phyloP scores from a whole-genome alignment of 352 stramenopile genomes.

The Phytopythium chamaehyphon region DNA sequence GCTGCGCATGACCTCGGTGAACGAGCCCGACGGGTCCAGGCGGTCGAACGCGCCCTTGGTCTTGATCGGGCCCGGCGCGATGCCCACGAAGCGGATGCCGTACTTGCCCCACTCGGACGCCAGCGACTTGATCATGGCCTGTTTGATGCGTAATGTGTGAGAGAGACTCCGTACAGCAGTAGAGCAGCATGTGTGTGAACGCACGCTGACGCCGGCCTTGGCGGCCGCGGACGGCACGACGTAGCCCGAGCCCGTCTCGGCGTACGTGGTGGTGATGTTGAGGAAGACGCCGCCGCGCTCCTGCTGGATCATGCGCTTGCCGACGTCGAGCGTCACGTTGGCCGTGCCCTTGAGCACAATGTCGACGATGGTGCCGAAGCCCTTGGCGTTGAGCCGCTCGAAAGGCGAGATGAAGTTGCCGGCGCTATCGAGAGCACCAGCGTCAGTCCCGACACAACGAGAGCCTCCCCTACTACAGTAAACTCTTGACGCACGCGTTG shows the following conservation, averaged over 20 bases:
- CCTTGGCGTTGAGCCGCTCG: slow-evolving; percentile 90
- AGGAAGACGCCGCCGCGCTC: slow-evolving; percentile 88
- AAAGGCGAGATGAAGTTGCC: slow-evolving; percentile 95
- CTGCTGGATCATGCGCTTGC: slow-evolving; percentile 76
- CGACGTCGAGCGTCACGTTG: slow-evolving; percentile 79
- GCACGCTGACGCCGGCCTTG: slow-evolving; percentile 91
- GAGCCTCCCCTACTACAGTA: too few species aligned
- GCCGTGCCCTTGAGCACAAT: slow-evolving; percentile 90
- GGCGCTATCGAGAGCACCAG: slow-evolving; percentile 40
- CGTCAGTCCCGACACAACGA: too few species aligned
- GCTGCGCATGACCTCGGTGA: slow-evolving; percentile 55
- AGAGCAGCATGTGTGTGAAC: slow-evolving; percentile 16
- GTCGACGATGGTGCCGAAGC: slow-evolving; percentile 96
- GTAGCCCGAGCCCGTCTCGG: slow-evolving; percentile 92
- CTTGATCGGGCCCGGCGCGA: slow-evolving; percentile 95
- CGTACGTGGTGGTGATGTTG: slow-evolving; percentile 96
- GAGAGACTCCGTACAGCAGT: slow-evolving; percentile 7
- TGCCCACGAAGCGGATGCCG: slow-evolving; percentile 94
- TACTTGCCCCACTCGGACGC: slow-evolving; percentile 96
- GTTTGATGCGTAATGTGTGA: slow-evolving; percentile 7
- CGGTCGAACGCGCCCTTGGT: slow-evolving; percentile 80
- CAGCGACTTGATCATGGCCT: slow-evolving; percentile 95
- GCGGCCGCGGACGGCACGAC: slow-evolving; percentile 94
- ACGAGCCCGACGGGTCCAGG: slow-evolving; percentile 66
- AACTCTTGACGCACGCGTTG: slow-evolving; percentile 65